Evolutionary conservation across 768 basidiomycete species (phyloP).

Genomic region (Cyathus striatus): DNA sequence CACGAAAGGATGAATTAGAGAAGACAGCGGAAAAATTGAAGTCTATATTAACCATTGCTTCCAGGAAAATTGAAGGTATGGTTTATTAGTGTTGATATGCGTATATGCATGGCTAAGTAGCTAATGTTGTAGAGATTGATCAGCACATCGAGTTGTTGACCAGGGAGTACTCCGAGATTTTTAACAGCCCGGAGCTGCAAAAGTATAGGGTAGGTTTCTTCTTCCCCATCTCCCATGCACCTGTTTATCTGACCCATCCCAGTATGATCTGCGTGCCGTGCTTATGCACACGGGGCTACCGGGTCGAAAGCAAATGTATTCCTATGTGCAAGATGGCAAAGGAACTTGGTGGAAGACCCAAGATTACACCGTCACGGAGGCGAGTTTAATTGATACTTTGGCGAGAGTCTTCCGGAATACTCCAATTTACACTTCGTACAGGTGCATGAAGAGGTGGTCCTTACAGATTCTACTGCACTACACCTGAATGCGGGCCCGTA

Average conservation of each 20-base stretch:
- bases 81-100: neutral
- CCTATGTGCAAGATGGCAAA: constrained; percentile 61
- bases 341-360: constrained; percentile 80
- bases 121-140: constrained; percentile 43
- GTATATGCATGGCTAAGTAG: neutral
- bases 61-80: constrained; percentile 51
- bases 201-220: constrained; percentile 42
- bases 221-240: neutral
- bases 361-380: constrained; percentile 66
- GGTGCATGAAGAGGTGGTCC: constrained; percentile 67
- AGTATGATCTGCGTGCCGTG: constrained; percentile 82
- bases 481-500: constrained; percentile 78
- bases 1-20: constrained; percentile 39
- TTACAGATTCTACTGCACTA: constrained; percentile 65
- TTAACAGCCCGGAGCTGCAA: constrained; percentile 63
- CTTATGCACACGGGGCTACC: constrained; percentile 74
- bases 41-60: constrained; percentile 44
- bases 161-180: constrained; percentile 36
- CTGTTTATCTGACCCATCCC: neutral
- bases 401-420: too few species aligned
- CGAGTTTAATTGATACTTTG: constrained; percentile 19
- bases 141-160: constrained; percentile 39
- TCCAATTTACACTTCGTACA: constrained; percentile 17
- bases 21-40: constrained; percentile 46
- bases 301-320: constrained; percentile 74